These are phyloP conservation scores for Sordariomycetes sp. DNA, from an alignment of 2,329 filamentous ascomycete genomes.

Conservation along the genomic window DNA sequence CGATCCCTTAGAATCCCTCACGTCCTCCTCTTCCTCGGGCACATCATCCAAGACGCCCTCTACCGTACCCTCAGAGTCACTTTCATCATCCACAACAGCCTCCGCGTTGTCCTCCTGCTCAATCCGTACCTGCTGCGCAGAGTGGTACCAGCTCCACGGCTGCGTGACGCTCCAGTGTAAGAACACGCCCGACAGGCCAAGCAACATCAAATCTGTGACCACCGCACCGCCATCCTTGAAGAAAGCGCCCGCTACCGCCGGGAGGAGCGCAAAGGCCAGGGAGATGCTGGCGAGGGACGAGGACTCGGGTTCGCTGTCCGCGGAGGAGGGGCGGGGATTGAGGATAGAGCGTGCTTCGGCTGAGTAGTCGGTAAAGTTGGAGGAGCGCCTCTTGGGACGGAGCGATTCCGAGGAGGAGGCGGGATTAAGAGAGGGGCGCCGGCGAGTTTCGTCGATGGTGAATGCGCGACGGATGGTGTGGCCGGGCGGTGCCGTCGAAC, in stretches of 20 bases:
- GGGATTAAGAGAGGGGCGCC: conserved; percentile 9
- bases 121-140: conserved; percentile 54
- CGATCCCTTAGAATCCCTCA: background rate
- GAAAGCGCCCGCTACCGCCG: conserved; percentile 74
- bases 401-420: conserved; percentile 16
- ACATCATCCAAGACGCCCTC: conserved; percentile 28
- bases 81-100: conserved; percentile 34
- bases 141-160: conserved; percentile 76
- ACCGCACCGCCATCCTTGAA: conserved; percentile 79
- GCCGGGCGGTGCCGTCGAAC: conserved; percentile 12
- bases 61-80: conserved; percentile 22
- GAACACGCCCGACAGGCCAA: conserved; percentile 74
- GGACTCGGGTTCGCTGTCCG: too few relatives aligned
- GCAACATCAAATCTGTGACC: conserved; percentile 74
- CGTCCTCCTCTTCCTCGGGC: conserved; percentile 29
- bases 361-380: conserved; percentile 69
- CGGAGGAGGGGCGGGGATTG: conserved; percentile 36
- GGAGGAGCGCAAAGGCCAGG: conserved; percentile 73
- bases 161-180: conserved; percentile 87
- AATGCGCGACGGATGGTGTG: conserved; percentile 30
- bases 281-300: conserved; percentile 75
- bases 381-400: conserved; percentile 54
- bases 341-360: conserved; percentile 63
- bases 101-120: conserved; percentile 34
- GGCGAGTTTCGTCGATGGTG: conserved; percentile 27